Base-by-base conservation (phyloP, 208 protist genomes). In the Leishmania aethiopica region DNA sequence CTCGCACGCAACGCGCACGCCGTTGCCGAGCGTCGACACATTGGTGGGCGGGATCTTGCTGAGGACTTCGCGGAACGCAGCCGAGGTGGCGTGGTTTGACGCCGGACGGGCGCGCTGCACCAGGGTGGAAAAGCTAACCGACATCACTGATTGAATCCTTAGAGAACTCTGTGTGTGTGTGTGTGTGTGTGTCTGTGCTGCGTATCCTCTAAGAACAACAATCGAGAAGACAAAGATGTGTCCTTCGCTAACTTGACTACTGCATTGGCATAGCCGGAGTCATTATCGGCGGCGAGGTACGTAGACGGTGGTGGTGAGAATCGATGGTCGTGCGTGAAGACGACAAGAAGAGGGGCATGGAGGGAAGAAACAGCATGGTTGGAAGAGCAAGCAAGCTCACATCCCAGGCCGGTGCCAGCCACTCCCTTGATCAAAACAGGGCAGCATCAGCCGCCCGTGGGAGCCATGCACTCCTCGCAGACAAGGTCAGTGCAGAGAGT, bases 1-100 rank as follows among this genome's bases (percentile, higher is more conserved):
- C 91, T 99, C 98, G 79, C 96, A 98, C 19, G 98, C 98, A 32
- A 99, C 98, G 76, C 99, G 95, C 66, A 99, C 90, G 72, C 98
- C 98, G 85, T 99, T 99, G 79, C 84, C 76, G 72, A 99, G 90
- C 11, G 93, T 93, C 40, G 97, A 98, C 40, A 99, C 86, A 81
- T 96, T 95, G 15, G 97, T 99, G n/a, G 94, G 91, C 19, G 94
- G 90, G 7, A 95, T 85, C 78, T 95, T 95, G 69, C 79, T 85
- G 49, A 97, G 86, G 53, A 94, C 89, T 3, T 91, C 90, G 71
- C 89, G 89, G 55, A 98, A 90, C 35, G 93, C 83, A 6, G 86
- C 78, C 73, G 88, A 88, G 64, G 88, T 95, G 32, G 92, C 91
- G 83, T 95, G 91, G 74, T 92, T 91, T 42, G 93, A 93, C 78